phyloP scores from a whole-genome alignment of 2,329 filamentous ascomycete genomes.

The Aquanectria penicillioides region DNA sequence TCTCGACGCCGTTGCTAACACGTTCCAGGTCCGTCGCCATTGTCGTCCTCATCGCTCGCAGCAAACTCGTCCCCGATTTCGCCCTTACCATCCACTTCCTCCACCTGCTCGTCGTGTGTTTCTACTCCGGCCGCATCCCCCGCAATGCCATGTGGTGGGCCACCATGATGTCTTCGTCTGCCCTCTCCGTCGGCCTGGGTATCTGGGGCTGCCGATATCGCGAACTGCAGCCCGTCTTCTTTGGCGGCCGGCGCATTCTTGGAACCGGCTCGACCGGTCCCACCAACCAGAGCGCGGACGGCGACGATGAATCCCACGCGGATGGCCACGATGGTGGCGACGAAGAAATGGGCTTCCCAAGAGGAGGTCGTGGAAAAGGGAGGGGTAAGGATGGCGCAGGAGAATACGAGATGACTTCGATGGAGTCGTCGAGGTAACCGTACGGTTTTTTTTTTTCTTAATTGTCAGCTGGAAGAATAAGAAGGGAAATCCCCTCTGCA shows the following conservation, averaged over 20 bases:
- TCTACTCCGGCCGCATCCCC: constrained; percentile 83
- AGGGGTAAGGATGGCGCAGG: constrained; percentile 64
- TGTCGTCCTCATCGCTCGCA: constrained; percentile 84
- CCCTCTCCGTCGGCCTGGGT: constrained; percentile 67
- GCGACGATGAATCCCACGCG: constrained; percentile 25
- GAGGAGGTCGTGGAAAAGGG: constrained; percentile 62
- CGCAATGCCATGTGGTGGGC: constrained; percentile 88
- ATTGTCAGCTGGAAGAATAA: background rate
- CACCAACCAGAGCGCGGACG: constrained; percentile 47
- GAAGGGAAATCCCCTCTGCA: too few species aligned
- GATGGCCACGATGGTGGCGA: constrained; percentile 43
- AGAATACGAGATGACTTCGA: constrained; percentile 72
- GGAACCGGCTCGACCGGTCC: constrained; percentile 63
- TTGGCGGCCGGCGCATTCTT: constrained; percentile 69
- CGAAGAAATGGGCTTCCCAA: constrained; percentile 61
- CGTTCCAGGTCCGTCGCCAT: constrained; percentile 79
- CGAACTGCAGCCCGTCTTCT: constrained; percentile 88
- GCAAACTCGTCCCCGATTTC: constrained; percentile 95
- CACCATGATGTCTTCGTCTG: constrained; percentile 60
- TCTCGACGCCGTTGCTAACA: too few species aligned
- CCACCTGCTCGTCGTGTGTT: constrained; percentile 78
- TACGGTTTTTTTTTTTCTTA: background rate
- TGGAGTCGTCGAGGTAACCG: constrained; percentile 36
- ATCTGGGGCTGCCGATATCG: constrained; percentile 93
- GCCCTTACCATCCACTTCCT: constrained; percentile 87